Percentiles rank a stretch among this genome's conserved stretches.
phyloP scores from a whole-genome alignment of 2,329 filamentous ascomycete genomes.

The Rosellinia necatrix region DNA sequence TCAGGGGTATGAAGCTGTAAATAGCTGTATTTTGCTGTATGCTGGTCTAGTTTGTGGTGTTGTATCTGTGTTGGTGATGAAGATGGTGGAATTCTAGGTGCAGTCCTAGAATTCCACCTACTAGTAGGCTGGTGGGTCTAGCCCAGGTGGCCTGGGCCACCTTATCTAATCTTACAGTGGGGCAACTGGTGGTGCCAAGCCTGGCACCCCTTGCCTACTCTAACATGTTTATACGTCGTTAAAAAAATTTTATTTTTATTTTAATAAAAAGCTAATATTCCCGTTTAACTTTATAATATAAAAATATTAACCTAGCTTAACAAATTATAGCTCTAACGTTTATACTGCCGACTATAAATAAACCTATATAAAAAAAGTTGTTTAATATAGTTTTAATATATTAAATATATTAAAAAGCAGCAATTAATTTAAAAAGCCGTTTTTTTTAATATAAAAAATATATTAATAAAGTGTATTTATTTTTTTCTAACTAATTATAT shows the following conservation, averaged over 20 bases:
- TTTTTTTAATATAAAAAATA: not conserved
- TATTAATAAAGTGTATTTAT: not conserved
- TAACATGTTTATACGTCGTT: not conserved
- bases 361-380: not conserved
- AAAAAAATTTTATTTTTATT: not conserved
- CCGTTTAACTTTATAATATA: not conserved
- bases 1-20: too few species aligned
- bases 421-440: not conserved
- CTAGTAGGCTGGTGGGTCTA: too few species aligned
- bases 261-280: not conserved
- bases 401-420: not conserved
- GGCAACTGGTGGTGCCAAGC: too few species aligned
- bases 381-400: constrained; percentile 1
- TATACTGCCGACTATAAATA: not conserved
- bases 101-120: too few species aligned
- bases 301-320: not conserved
- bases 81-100: too few species aligned
- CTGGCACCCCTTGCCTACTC: too few species aligned
- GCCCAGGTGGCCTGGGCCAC: too few species aligned
- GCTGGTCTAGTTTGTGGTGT: too few species aligned
- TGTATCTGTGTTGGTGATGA: too few species aligned
- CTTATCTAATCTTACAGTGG: too few species aligned
- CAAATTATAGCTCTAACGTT: not conserved
- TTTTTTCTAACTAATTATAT: not conserved
- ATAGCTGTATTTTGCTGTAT: too few species aligned